Base-by-base conservation (phyloP, 1,284 basidiomycete genomes). In the Afroboletus lepidellus region DNA sequence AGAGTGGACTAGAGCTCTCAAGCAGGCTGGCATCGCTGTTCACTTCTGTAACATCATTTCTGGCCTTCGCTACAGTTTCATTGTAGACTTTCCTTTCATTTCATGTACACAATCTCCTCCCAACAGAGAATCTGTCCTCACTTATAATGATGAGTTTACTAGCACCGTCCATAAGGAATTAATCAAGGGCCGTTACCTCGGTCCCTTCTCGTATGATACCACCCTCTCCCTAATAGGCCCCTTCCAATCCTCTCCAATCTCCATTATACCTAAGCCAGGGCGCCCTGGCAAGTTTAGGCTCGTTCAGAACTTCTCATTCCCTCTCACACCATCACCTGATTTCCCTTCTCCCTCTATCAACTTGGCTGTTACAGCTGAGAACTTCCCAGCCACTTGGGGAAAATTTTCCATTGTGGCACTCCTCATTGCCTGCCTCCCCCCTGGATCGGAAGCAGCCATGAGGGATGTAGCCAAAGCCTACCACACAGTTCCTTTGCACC, bases 1-100 rank as follows among this genome's bases (percentile, higher is more conserved):
- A 1, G 54, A 15, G 0, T 72, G 69, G 68, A 46, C 33, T 1
- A 15, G 1, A 5, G 37, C 27, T 1, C 38, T 48, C 1, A 11
- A 2, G 3, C 8, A 2, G 0, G 37, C 23, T 0, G 16, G 20
- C n/a, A 20, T 48, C 12, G 18, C 32, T 21, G 4, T 30, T 2
- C 4, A 5, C 15, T 48, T 48, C 23, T 4, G 18, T 0, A 9
- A 38, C 8, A 18, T 48, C 3, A 27, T 37, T 1, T 2, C 25
- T 12, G 38, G 37, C 6, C 3, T 48, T 3, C 5, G 12, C 4
- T 41, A 41, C 4, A 23, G 30, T 6, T 48, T 41, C 12, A 16
- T 41, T 34, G 38, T 48, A 34, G 39, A 48, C 25, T 48, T 48
- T 18, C 41, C 41, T 2, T 1, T 3, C 6, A 42, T 49, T 0